Evolutionary conservation across 306 rosid species (phyloP).

Genomic region (Prunus padus): DNA sequence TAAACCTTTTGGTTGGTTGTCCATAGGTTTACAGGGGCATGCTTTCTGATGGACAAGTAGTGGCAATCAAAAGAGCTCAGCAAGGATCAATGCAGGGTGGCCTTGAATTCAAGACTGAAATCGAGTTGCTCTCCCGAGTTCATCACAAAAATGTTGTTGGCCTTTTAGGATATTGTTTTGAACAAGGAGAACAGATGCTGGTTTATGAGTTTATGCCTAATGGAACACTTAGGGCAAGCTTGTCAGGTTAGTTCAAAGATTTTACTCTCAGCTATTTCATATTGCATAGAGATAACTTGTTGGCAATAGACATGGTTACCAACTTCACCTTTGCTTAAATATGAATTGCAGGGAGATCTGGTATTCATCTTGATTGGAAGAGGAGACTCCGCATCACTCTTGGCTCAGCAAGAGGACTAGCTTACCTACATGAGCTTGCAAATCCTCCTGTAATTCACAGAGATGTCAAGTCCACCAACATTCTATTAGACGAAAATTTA

Average conservation of each 20-base stretch:
- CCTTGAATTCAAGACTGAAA: slow-evolving; percentile 88
- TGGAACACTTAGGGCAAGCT: slow-evolving; percentile 78
- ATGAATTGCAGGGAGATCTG: slow-evolving; percentile 63
- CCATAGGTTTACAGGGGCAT: slow-evolving; percentile 77
- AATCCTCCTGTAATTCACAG: slow-evolving; percentile 95
- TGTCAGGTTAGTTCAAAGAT: slow-evolving; percentile 52
- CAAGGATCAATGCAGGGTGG: too few species aligned
- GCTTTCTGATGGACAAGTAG: too few species aligned
- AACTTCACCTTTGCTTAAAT: slow-evolving; percentile 7
- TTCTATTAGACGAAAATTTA: slow-evolving; percentile 74
- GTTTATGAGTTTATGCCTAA: slow-evolving; percentile 84
- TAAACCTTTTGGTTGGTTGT: slow-evolving; percentile 15
- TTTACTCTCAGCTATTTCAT: too few species aligned
- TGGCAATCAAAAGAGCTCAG: too few species aligned
- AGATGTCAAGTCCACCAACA: slow-evolving; percentile 83
- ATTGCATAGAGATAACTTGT: neutral
- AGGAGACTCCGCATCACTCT: slow-evolving; percentile 88
- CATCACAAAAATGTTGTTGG: slow-evolving; percentile 98
- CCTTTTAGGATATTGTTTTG: slow-evolving; percentile 91
- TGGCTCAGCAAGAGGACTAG: slow-evolving; percentile 95
- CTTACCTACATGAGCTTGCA: slow-evolving; percentile 93
- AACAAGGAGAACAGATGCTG: slow-evolving; percentile 93
- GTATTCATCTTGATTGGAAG: slow-evolving; percentile 86
- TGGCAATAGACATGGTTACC: neutral
- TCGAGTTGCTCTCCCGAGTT: slow-evolving; percentile 94